phyloP scores from a whole-genome alignment of 805 yeast genomes.

The Maudiozyma serrabonitensis region DNA sequence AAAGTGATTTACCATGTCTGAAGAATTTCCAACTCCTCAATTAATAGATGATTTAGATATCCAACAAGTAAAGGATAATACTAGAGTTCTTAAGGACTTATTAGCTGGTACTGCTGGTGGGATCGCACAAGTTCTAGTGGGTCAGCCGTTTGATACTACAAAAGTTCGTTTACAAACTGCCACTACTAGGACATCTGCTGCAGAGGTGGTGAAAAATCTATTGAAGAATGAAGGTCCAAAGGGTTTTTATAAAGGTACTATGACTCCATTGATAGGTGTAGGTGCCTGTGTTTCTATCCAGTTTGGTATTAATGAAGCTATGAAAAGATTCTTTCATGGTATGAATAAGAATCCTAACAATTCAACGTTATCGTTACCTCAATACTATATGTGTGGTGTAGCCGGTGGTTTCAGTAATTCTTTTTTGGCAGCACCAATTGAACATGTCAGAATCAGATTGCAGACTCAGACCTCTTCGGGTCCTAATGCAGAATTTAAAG shows the following conservation, averaged over 20 bases:
- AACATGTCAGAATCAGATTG: constrained; percentile 84
- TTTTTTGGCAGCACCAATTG: constrained; percentile 85
- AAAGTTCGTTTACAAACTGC: constrained; percentile 89
- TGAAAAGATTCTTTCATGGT: constrained; percentile 68
- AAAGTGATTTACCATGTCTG: constrained; percentile 19
- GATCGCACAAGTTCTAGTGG: constrained; percentile 86
- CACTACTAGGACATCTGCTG: constrained; percentile 57
- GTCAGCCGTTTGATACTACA: constrained; percentile 93
- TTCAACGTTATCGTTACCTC: constrained; percentile 37
- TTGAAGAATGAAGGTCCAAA: constrained; percentile 68
- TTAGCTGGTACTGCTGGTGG: constrained; percentile 94
- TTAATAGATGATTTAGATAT: constrained; percentile 25
- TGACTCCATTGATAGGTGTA: constrained; percentile 90
- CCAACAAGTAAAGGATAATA: constrained; percentile 11
- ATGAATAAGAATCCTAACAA: constrained; percentile 26
- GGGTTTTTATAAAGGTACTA: constrained; percentile 88
- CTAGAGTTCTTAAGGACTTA: constrained; percentile 58
- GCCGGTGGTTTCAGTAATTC: constrained; percentile 93
- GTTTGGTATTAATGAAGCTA: constrained; percentile 86
- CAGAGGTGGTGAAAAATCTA: constrained; percentile 67
- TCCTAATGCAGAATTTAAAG: constrained; percentile 41
- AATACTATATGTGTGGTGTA: constrained; percentile 78
- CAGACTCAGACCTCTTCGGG: constrained; percentile 51
- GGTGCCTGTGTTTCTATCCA: constrained; percentile 97
- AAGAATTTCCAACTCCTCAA: constrained; percentile 26